Evolutionary conservation across 2,329 filamentous ascomycete species (phyloP).

Genomic region (Colletotrichum limetticola): DNA sequence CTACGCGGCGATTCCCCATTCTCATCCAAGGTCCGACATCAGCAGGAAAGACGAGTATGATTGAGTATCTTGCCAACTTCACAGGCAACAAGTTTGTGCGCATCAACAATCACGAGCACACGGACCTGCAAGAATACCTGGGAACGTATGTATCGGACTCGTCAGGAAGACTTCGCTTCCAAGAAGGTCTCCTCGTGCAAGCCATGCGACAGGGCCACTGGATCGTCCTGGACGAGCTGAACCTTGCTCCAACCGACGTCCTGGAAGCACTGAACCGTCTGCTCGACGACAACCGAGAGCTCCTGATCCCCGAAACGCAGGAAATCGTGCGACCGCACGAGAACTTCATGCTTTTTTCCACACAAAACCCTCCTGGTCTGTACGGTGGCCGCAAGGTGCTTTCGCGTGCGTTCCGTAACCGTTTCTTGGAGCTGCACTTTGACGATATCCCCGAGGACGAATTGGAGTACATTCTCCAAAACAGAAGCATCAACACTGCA

Average conservation of each 20-base stretch:
- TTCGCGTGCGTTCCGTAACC: constrained; percentile 94
- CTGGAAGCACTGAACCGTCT: constrained; percentile 95
- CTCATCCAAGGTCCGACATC: constrained; percentile 97
- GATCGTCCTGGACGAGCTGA: constrained; percentile 98
- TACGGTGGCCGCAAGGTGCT: constrained; percentile 95
- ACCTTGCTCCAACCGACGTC: constrained; percentile 96
- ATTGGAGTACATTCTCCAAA: constrained; percentile 88
- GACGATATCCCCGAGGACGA: constrained; percentile 98
- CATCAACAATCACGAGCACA: constrained; percentile 99
- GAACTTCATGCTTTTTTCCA: constrained; percentile 98
- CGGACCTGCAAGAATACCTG: constrained; percentile 96
- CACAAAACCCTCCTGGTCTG: constrained; percentile 93
- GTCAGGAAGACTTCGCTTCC: constrained; percentile 87
- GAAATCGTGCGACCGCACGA: constrained; percentile 91
- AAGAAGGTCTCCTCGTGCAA: constrained; percentile 93
- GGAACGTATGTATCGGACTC: constrained; percentile 90
- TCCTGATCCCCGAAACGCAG: constrained; percentile 96
- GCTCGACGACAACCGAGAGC: constrained; percentile 94
- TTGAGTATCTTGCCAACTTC: constrained; percentile 95
- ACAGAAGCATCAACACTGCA: constrained; percentile 85
- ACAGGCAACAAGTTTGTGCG: constrained; percentile 97
- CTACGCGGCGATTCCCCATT: constrained; percentile 91
- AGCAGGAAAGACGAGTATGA: constrained; percentile 99
- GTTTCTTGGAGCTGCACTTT: constrained; percentile 96
- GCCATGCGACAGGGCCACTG: constrained; percentile 93